Conservation (phyloP, 2,329 filamentous ascomycete species). For the Fusarium fujikuroi region DNA sequence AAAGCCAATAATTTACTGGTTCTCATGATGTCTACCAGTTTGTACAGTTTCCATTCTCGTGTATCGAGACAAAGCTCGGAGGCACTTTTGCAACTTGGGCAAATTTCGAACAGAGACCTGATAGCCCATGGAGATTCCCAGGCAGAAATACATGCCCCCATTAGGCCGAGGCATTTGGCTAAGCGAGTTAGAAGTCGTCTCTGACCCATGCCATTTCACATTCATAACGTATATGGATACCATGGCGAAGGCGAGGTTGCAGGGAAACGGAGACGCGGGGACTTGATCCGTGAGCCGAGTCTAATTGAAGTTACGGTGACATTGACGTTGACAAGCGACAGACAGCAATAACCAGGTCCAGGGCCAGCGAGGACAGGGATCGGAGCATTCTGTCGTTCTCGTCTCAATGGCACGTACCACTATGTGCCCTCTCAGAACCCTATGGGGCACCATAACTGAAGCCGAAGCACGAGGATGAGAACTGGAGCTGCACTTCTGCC, state of each 20-base stretch:
- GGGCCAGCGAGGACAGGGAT: slow-evolving; percentile 4
- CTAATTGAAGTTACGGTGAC: slow-evolving; percentile 6
- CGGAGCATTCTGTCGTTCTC: slow-evolving; percentile 3
- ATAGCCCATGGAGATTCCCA: background rate
- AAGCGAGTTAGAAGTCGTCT: slow-evolving; percentile 11
- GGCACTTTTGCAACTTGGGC: slow-evolving; percentile 8
- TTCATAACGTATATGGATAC: background rate
- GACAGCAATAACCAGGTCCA: background rate
- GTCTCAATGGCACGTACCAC: slow-evolving; percentile 19
- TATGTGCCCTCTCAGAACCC: slow-evolving; percentile 1
- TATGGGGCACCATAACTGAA: slow-evolving; percentile 6
- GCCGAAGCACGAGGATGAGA: background rate
- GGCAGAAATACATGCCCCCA: background rate
- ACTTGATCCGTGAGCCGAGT: slow-evolving; percentile 24
- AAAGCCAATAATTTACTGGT: background rate
- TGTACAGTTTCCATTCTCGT: background rate
- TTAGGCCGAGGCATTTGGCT: background rate
- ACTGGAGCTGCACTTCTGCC: background rate
- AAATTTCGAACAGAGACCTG: background rate
- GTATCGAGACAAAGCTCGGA: background rate
- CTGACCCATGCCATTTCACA: slow-evolving; percentile 1
- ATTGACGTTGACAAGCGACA: slow-evolving; percentile 9
- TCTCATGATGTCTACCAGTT: background rate
- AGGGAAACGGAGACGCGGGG: slow-evolving; percentile 20
- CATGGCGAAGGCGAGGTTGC: background rate